These are phyloP conservation scores for Quercus phellos DNA, from an alignment of 331 rosid species.

Conservation along the genomic window DNA sequence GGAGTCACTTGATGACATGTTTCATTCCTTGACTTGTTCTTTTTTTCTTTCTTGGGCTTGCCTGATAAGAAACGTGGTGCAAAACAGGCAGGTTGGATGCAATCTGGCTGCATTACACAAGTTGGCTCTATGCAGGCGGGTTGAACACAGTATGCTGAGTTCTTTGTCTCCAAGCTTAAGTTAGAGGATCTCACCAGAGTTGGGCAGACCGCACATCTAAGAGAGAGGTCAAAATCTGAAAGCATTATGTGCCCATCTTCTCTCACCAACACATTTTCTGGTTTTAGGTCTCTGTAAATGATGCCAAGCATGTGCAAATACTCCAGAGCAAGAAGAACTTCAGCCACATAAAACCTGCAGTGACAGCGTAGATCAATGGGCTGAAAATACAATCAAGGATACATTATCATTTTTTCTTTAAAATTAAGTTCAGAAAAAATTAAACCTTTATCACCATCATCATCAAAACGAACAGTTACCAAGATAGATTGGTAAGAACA, in stretches of 20 bases:
- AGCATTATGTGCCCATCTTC: slow-evolving; percentile 99
- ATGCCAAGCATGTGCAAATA: slow-evolving; percentile 98
- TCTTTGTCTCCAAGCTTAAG: slow-evolving; percentile 46
- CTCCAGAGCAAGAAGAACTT: slow-evolving; percentile 95
- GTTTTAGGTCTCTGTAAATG: slow-evolving; percentile 90
- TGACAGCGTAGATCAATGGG: slow-evolving; percentile 13
- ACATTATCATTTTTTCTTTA: not conserved
- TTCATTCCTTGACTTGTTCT: slow-evolving; percentile 56
- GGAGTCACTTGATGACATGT: slow-evolving; percentile 63
- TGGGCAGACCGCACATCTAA: slow-evolving; percentile 86
- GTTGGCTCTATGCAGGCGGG: slow-evolving; percentile 81
- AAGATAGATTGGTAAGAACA: not conserved
- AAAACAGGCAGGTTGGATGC: slow-evolving; percentile 82
- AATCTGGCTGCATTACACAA: slow-evolving; percentile 74
- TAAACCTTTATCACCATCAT: not conserved
- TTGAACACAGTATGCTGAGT: slow-evolving; percentile 68
- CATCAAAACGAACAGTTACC: not conserved
- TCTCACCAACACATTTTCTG: slow-evolving; percentile 88
- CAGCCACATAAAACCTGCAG: slow-evolving; percentile 92
- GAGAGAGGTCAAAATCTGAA: slow-evolving; percentile 90
- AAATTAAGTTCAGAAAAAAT: not conserved
- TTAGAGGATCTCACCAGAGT: slow-evolving; percentile 64
- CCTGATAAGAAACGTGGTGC: slow-evolving; percentile 56
- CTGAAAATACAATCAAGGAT: slow-evolving; percentile 2
- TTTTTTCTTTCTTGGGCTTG: slow-evolving; percentile 66